Evolutionary conservation across 768 basidiomycete species (phyloP).

Genomic region (Lactarius psammicola): DNA sequence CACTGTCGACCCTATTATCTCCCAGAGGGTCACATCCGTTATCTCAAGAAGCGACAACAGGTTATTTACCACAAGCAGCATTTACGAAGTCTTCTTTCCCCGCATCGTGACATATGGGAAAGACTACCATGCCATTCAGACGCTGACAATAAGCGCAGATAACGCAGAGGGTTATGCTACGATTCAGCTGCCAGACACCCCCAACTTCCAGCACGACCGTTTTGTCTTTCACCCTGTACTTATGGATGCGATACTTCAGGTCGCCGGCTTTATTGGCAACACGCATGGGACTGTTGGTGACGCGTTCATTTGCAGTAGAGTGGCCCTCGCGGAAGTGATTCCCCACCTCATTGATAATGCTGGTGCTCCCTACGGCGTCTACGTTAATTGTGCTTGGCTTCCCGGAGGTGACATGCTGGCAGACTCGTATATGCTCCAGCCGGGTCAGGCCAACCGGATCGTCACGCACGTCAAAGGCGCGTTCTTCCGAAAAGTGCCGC

Average conservation of each 20-base stretch:
- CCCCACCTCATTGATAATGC: slow-evolving; percentile 41
- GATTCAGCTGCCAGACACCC: slow-evolving; percentile 42
- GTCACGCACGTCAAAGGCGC: slow-evolving; percentile 58
- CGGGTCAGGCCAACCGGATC: slow-evolving; percentile 39
- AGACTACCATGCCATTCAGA: slow-evolving; percentile 56
- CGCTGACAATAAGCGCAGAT: slow-evolving; percentile 48
- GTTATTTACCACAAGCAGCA: slow-evolving; percentile 52
- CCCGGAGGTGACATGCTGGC: slow-evolving; percentile 47
- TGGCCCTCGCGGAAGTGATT: slow-evolving; percentile 50
- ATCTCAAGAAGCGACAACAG: slow-evolving; percentile 38
- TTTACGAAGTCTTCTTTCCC: slow-evolving; percentile 67
- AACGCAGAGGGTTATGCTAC: slow-evolving; percentile 53
- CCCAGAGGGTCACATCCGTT: slow-evolving; percentile 36
- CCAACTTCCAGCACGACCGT: slow-evolving; percentile 34
- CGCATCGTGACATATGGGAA: slow-evolving; percentile 63
- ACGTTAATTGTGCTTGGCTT: slow-evolving; percentile 48
- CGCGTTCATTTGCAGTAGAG: slow-evolving; percentile 61
- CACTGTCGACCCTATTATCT: slow-evolving; percentile 38
- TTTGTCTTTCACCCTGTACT: slow-evolving; percentile 56
- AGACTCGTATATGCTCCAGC: slow-evolving; percentile 51
- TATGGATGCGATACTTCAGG: slow-evolving; percentile 64
- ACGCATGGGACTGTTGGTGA: slow-evolving; percentile 49
- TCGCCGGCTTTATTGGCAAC: slow-evolving; percentile 70
- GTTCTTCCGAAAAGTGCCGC: slow-evolving; percentile 55
- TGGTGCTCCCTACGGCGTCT: slow-evolving; percentile 47